phyloP scores from a whole-genome alignment of 345 rosid genomes.

The Hypericum androsaemum region DNA sequence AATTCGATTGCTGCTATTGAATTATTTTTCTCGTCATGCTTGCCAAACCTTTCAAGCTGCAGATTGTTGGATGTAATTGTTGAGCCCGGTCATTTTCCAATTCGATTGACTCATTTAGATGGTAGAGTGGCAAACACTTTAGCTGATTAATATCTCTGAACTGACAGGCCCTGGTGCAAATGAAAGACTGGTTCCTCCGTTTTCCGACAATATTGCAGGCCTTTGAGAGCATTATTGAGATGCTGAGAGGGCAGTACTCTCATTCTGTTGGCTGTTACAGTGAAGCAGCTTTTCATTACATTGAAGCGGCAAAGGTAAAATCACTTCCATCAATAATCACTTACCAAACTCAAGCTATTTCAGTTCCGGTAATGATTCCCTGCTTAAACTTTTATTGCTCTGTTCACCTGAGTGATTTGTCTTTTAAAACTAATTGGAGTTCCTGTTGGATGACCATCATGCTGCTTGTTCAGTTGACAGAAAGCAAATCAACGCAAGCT shows the following conservation, averaged over 20 bases:
- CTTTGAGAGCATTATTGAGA: slow-evolving; percentile 80
- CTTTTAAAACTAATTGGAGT: not conserved
- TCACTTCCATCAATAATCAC: not conserved
- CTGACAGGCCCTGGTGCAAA: slow-evolving; percentile 77
- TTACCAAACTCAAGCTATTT: not conserved
- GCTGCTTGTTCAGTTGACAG: slow-evolving; percentile 53
- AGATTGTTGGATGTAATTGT: too few species aligned
- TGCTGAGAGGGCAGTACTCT: slow-evolving; percentile 97
- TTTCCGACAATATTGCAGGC: slow-evolving; percentile 94
- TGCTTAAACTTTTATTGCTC: not conserved
- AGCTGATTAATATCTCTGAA: slow-evolving; percentile 4
- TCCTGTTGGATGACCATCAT: not conserved
- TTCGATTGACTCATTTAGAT: not conserved
- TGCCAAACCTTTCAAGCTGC: too few species aligned
- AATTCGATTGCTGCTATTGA: too few species aligned
- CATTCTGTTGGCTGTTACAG: slow-evolving; percentile 89
- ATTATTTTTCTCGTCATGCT: too few species aligned
- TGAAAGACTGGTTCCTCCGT: slow-evolving; percentile 75
- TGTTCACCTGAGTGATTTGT: not conserved
- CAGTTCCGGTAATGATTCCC: slow-evolving; percentile 2
- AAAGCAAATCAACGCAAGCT: slow-evolving; percentile 82
- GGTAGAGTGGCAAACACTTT: slow-evolving; percentile 4
- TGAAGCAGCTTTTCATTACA: slow-evolving; percentile 91
- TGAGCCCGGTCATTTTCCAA: too few species aligned
- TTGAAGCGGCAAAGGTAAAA: slow-evolving; percentile 87